A percentile compares a stretch with the other conserved stretches of the same genome.
These are phyloP conservation scores for Nothophaeocryptopus gaeumannii DNA, from an alignment of 2,329 filamentous ascomycete species.

Conservation along the genomic window DNA sequence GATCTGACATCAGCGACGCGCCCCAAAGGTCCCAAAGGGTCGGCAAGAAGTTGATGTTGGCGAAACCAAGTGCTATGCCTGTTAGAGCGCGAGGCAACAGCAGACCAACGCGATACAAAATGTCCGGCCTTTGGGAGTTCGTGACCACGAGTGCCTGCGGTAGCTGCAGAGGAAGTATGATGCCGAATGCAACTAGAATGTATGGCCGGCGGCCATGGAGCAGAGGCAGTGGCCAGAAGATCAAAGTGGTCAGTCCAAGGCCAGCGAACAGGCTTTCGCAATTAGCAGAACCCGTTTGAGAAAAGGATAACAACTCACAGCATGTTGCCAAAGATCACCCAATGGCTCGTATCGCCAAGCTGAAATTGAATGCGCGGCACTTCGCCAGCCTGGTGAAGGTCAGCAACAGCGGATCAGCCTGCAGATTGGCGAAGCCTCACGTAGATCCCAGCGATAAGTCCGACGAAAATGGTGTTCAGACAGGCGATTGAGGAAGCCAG, in stretches of 20 bases:
- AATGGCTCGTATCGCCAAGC: constrained; percentile 66
- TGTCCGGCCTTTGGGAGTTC: constrained; percentile 54
- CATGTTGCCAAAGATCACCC: constrained; percentile 70
- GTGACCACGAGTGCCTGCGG: constrained; percentile 69
- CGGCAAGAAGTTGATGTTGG: constrained; percentile 72
- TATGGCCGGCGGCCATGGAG: constrained; percentile 77
- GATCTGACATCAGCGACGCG: constrained; percentile 68
- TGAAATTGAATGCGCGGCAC: constrained; percentile 78
- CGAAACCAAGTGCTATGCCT: constrained; percentile 68
- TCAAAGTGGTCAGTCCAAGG: constrained; percentile 65
- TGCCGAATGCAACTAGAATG: constrained; percentile 63
- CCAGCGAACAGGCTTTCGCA: constrained; percentile 61
- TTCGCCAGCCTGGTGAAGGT: constrained; percentile 56
- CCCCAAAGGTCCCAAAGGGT: constrained; percentile 74
- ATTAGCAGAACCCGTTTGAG: not conserved
- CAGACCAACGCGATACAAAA: constrained; percentile 58
- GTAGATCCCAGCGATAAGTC: constrained; percentile 71
- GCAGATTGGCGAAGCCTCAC: constrained; percentile 30
- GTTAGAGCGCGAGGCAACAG: constrained; percentile 64
- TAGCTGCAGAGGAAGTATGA: constrained; percentile 71
- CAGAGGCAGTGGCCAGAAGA: constrained; percentile 71
- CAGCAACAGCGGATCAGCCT: not conserved
- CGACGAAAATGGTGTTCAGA: constrained; percentile 68
- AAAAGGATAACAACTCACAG: constrained; percentile 40
- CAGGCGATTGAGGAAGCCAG: constrained; percentile 68